A percentile compares a stretch with the other conserved stretches of the same genome.
Evolutionary conservation across 1,284 basidiomycete genomes (phyloP).

Genomic region (Tilletiopsis washingtonensis): DNA sequence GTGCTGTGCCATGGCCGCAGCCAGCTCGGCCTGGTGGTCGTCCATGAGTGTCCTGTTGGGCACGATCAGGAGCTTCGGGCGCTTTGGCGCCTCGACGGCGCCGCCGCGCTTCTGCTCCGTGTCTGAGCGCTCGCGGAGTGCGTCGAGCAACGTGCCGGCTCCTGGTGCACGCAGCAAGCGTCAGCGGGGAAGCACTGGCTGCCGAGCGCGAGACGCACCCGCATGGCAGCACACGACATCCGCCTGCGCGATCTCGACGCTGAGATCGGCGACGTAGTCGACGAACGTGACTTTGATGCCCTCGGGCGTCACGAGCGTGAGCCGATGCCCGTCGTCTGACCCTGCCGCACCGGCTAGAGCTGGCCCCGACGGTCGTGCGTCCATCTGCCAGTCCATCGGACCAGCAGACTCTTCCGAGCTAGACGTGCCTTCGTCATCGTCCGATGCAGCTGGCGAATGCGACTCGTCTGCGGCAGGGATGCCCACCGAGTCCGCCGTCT

Average conservation of each 20-base stretch:
- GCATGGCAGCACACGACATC: neutral
- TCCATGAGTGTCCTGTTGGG: conserved; percentile 82
- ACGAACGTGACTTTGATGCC: neutral
- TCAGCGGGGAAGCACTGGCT: neutral
- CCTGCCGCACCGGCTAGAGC: neutral
- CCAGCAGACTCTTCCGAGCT: neutral
- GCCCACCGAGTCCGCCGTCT: neutral
- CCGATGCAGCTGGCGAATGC: neutral
- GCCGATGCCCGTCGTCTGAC: neutral
- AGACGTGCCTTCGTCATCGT: neutral
- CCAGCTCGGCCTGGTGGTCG: conserved; percentile 87
- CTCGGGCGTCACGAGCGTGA: neutral
- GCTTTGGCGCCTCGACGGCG: conserved; percentile 64
- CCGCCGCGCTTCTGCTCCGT: neutral
- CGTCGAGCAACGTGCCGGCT: neutral
- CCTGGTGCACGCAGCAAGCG: neutral
- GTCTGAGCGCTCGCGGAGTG: too few relatives aligned
- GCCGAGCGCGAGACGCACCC: neutral
- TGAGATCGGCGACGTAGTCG: neutral
- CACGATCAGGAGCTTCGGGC: conserved; percentile 75
- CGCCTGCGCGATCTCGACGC: neutral
- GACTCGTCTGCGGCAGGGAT: neutral
- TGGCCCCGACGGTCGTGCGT: neutral
- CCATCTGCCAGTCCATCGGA: neutral
- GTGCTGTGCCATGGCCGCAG: conserved; percentile 55